Conservation (phyloP, 495 filamentous ascomycete genomes). For the Clavariopsis aquatica region DNA sequence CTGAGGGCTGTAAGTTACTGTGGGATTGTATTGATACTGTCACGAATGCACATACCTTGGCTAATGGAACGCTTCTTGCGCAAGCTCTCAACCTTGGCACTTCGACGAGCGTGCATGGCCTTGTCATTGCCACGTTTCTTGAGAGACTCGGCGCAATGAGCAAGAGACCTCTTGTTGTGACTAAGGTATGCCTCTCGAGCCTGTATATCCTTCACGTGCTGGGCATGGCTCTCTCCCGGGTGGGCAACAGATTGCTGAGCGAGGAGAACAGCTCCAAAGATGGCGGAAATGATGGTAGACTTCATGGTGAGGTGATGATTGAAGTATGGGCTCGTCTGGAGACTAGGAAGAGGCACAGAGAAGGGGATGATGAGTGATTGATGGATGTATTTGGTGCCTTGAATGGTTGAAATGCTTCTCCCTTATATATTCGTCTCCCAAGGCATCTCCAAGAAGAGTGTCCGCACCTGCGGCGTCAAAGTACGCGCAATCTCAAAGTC, state of each 20-base stretch:
- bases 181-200: constrained; percentile 11
- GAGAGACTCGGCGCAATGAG: constrained; percentile 16
- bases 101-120: constrained; percentile 11
- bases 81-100: constrained; percentile 8
- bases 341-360: no score
- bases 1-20: background rate
- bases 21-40: background rate
- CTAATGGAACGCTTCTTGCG: constrained; percentile 21
- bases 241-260: constrained; percentile 1
- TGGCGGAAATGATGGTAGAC: background rate
- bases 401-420: no score
- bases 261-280: constrained; percentile 2
- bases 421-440: no score
- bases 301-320: background rate
- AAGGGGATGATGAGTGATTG: no score
- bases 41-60: background rate
- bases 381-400: no score
- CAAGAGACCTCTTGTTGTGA: constrained; percentile 13
- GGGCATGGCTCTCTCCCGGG: background rate
- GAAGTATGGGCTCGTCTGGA: no score
- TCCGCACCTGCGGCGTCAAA: no score
- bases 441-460: no score
- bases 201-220: background rate
- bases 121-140: constrained; percentile 19
- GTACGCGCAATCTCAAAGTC: no score